Base-by-base conservation (phyloP, 2,329 filamentous ascomycete species). In the Epichloe coenophiala region DNA sequence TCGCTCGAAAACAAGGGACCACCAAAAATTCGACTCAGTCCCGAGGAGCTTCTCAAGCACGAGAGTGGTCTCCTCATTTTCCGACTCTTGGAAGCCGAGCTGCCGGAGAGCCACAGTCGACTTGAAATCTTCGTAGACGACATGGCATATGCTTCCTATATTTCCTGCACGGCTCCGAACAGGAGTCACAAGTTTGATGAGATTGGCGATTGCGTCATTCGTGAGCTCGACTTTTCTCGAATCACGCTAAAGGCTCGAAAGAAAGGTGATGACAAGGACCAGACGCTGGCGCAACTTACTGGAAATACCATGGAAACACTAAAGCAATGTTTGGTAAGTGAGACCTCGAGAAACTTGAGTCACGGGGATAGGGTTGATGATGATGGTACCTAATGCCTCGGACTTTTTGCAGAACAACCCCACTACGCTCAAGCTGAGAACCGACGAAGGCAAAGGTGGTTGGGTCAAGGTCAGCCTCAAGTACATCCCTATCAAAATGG, bases 141-240 rank as follows among this genome's bases (percentile, higher is more conserved):
- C 64, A 89, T 93, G 78, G 80, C 88, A 35, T 97, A 93, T 70
- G 85, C 93, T 0, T 86, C 89, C 1, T 97, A 95, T 64, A 76
- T 80, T 2, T 94, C 89, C 11, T 81, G 86, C 1, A 88, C 82
- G 56, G 84, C 89, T 35, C 83, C 80, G 61, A 77, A 75, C 40
- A 84, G 76, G 58, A 71, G 75, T 11, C 78, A 83, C 62, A 86
- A 80, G 48, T 88, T 97, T 66, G 87, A 93, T 58, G 93, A 98
- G 68, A 89, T 90, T 61, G 90, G 91, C 46, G 93, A 98, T 67
- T 93, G 89, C 49, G 89, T 98, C 68, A 86, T 98, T 53, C 88
- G 93, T 54, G 93, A 98, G 66, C 76, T 98, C n/a, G 94, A 98
- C 56, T 90, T 96, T 59, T 98, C 93, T 3, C 86, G 85, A 57